Evolutionary conservation across 257 asterid species (phyloP).

Genomic region (Marsdenia floribunda): DNA sequence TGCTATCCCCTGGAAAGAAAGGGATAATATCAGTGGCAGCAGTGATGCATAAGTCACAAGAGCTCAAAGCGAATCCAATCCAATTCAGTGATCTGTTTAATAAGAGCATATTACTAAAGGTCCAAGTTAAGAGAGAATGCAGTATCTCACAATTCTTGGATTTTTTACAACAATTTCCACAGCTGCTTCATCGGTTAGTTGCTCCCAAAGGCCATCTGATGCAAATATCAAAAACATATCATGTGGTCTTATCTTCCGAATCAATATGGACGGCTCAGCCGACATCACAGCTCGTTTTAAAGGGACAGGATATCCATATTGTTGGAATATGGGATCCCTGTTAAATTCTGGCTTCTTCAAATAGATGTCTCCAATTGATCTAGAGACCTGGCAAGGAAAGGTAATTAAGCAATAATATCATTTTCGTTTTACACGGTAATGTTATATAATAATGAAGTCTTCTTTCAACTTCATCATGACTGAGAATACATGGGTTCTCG

Average conservation of each 20-base stretch:
- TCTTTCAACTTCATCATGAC: background rate
- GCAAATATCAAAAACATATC: constrained; percentile 40
- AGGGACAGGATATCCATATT: constrained; percentile 32
- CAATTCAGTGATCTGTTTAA: background rate
- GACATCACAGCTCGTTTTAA: constrained; percentile 35
- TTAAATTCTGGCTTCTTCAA: constrained; percentile 39
- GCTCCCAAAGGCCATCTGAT: constrained; percentile 50
- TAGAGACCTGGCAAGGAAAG: constrained; percentile 27
- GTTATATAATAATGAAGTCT: background rate
- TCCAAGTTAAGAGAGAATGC: background rate
- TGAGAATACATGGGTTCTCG: background rate
- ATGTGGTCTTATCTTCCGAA: constrained; percentile 28
- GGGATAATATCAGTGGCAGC: background rate
- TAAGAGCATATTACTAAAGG: background rate
- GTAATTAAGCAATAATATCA: background rate
- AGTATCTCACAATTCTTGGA: constrained; percentile 31
- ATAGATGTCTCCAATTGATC: constrained; percentile 37
- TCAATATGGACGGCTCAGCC: constrained; percentile 33
- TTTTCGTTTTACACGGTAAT: background rate
- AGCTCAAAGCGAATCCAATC: background rate
- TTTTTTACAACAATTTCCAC: constrained; percentile 30
- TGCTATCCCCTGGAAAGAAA: constrained; percentile 36
- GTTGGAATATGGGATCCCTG: constrained; percentile 32
- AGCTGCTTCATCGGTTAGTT: constrained; percentile 32
- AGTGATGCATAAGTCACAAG: background rate